Base-by-base conservation (phyloP, 805 yeast species). In the Schizosaccharomyces octosporus region DNA sequence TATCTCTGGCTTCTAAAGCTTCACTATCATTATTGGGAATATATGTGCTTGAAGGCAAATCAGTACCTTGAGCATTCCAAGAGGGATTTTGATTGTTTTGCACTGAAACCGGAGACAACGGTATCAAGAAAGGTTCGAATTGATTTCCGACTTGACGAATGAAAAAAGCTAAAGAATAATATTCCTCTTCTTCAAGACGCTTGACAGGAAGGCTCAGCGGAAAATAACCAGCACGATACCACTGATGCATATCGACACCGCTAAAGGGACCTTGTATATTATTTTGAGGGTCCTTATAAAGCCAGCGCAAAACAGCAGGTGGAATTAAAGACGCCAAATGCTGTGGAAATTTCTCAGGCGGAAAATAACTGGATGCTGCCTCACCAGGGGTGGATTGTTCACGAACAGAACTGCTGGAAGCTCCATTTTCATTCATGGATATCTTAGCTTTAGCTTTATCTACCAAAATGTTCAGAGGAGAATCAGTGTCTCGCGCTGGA, bases 191-290 rank as follows among this genome's bases (percentile, higher is more conserved):
- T 58, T 78, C 83, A 24, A 74, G 78, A 41, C 90, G 77, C 62
- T 84, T 76, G 62, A 87, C 72, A 51, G 72, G 72, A 64, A 87
- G 73, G 63, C 76, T 80, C 11, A 73, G 74, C 48, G 73, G 73
- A 65, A 86, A 74, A 71, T 83, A 85, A 2, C 81, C 80, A 55
- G 76, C 77, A 7, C 77, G 67, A 63, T 78, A 80, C 95, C 95
- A 87, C 61, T 74, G 80, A 65, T 85, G 89, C 95, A 87, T 87
- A 71, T 78, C 72, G 31, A 71, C 69, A 2, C 89, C 87, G 59
- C 75, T 74, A 71, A 87, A 87, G 2, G 95, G 95, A 27, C 95
- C 95, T 69, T 86, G 95, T 64, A 80, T 81, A 60, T 72, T 76
- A 4, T 85, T 86, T 51, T 76, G 70, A 0, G 86, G 81, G 69